Base-by-base conservation (phyloP, 2,329 filamentous ascomycete genomes). In the Aspergillus japonicus region DNA sequence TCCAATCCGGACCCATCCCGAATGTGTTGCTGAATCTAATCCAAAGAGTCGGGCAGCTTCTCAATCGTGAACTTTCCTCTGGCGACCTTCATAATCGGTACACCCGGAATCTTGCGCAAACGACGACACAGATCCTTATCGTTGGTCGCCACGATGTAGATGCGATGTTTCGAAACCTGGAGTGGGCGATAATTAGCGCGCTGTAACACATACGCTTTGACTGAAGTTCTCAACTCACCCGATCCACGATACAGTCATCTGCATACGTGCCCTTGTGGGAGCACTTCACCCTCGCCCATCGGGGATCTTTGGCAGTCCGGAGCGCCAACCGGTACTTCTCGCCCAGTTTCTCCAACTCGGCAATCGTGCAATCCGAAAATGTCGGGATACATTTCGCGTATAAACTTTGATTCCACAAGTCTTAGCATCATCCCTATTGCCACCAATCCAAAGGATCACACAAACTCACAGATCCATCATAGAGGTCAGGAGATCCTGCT, bases 21-120 rank as follows among this genome's bases (percentile, higher is more conserved):
- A 14, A 33, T 35, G 21, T 19, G 7, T n/a, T 8, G 31, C 23
- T 47, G 39, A 16, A 35, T 57, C 5, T 64, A 68, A 57, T 92
- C 88, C 35, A 91, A 90, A 42, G 91, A 91, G 76, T 92, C 90
- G 5, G 93, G 93, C 63, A 97, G 78, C 69, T 93, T 86, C 82
- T 98, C 95, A 71, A 99, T 95, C 51, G 94, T 89, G 77, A 97
- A 98, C 77, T 97, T 97, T 50, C 91, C 92, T 70, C 91, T 85
- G 5, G 89, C 90, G 29, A 95, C 91, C 70, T 88, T 92, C 82
- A 96, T 82, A 57, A 85, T 84, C 1, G 83, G 84, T 12, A 85
- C 82, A 71, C 88, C 88, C 1, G 88, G 88, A 55, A 95, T 87
- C 80, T 96, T 97, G 64, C 93, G 83, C 69, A 96, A 83, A 59